Evolutionary conservation across 148 eudicot genomes (phyloP), one percentile per base, ranked within the genome.

Genomic region (Simmondsia chinensis): DNA sequence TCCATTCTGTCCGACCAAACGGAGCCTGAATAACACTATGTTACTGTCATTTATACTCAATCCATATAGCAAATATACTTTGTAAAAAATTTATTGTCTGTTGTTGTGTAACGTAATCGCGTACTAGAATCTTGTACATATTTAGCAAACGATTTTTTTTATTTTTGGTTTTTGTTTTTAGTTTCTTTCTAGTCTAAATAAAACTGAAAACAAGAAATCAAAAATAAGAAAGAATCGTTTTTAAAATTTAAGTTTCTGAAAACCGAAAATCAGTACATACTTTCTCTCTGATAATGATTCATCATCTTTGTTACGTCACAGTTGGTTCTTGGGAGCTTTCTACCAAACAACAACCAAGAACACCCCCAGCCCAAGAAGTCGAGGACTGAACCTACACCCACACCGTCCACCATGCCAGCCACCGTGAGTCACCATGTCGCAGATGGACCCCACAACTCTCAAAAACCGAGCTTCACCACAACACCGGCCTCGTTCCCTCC

Each of bases 321-420:
- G 97, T 74, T 88, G 66, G 87, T 88, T 29, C 24, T 88, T 1
- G 94, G 87, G 15, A 88, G 94, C 55, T 83, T 77, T 71, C 43
- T 73, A 31, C 56, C 76, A 0, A 82, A 79, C 42, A 80, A 84
- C 20, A 72, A 67, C 21, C 76, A 46, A 50, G 94, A 83, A 57
- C 81, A 75, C 34, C n/a, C n/a, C n/a, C 71, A 65, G 62, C 74
- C 77, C 6, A 80, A 75, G 70, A 83, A 75, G 43, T 76, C 59
- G 45, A 75, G 54, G 58, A 46, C 39, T 11, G 91, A 80, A 31
- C 69, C 70, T 9, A 39, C 66, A 2, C 36, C 63, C 24, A 46
- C 72, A 1, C 54, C 57, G 18, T 21, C 71, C 5, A 59, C 64
- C 13, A 28, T 65, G 2, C 69, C 83, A 4, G 61, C 71, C 13